These are phyloP conservation scores for Penicillium herquei DNA, from an alignment of 495 filamentous ascomycete genomes.

Conservation along the genomic window DNA sequence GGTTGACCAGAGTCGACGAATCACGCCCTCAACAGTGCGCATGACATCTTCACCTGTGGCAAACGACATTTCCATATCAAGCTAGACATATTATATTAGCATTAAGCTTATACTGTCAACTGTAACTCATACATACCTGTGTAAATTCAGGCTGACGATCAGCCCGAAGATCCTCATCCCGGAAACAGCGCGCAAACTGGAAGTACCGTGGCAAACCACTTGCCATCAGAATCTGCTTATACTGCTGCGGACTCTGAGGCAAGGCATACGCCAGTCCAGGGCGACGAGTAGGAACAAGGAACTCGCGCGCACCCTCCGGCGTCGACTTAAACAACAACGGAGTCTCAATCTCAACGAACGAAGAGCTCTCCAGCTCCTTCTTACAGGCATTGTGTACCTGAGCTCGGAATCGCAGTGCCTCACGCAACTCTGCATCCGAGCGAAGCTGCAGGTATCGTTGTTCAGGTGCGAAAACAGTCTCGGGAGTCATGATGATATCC, in stretches of 20 bases:
- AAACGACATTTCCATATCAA: constrained; percentile 93
- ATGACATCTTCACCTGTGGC: constrained; percentile 73
- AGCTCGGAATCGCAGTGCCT: constrained; percentile 61
- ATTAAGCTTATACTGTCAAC: no score
- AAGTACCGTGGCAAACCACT: constrained; percentile 79
- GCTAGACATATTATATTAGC: constrained; percentile 39
- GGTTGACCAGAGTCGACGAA: constrained; percentile 55
- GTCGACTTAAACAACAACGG: constrained; percentile 96
- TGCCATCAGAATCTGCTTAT: constrained; percentile 97
- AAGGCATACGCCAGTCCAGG: constrained; percentile 80
- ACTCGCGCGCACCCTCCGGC: constrained; percentile 92
- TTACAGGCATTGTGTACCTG: constrained; percentile 51
- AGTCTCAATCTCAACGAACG: constrained; percentile 83
- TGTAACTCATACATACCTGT: constrained; percentile 54
- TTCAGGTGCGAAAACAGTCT: constrained; percentile 68
- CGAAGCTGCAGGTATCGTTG: constrained; percentile 84
- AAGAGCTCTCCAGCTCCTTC: constrained; percentile 44
- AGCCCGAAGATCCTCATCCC: constrained; percentile 90
- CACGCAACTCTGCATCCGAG: constrained; percentile 58
- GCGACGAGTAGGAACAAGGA: constrained; percentile 83
- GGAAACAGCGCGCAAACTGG: constrained; percentile 93
- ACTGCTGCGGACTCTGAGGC: constrained; percentile 96
- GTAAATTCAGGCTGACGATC: constrained; percentile 97
- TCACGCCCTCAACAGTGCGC: constrained; percentile 60
- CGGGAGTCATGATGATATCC: constrained; percentile 69